A percentile compares a stretch with the other conserved stretches of the same genome.
phyloP scores from a whole-genome alignment of 176 grass and related monocot species.

The Cenchrus purpureus region DNA sequence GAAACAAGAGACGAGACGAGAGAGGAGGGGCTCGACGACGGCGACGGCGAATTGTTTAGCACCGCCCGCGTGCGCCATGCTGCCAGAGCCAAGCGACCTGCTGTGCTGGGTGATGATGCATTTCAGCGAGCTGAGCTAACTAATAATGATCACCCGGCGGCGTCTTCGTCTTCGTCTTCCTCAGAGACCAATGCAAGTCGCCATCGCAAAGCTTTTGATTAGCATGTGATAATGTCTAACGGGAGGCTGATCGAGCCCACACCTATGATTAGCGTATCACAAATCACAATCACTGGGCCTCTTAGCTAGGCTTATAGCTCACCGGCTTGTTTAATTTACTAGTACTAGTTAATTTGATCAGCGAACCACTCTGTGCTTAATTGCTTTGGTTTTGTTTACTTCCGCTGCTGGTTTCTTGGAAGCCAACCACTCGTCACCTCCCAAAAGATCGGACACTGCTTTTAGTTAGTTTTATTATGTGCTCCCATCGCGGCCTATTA shows the following conservation, averaged over 20 bases:
- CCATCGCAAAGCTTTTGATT: slow-evolving; percentile 43
- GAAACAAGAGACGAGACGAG: not conserved
- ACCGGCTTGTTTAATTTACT: not conserved
- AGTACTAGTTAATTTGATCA: not conserved
- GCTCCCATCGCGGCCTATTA: no score
- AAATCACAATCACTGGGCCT: not conserved
- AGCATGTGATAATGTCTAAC: slow-evolving; percentile 39
- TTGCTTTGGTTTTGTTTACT: not conserved
- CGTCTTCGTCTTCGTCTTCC: no score
- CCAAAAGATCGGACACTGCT: slow-evolving; percentile 19
- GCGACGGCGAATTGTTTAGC: slow-evolving; percentile 11
- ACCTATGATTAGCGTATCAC: slow-evolving; percentile 13
- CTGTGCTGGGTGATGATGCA: no score
- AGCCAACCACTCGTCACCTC: slow-evolving; percentile 37
- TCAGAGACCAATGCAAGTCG: slow-evolving; percentile 2
- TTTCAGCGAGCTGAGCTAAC: no score
- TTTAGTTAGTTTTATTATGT: not conserved
- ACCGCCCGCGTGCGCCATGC: slow-evolving; percentile 3
- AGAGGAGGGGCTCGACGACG: not conserved
- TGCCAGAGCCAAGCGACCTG: no score
- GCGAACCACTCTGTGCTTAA: slow-evolving; percentile 4
- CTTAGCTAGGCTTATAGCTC: not conserved
- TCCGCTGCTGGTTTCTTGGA: slow-evolving; percentile 37
- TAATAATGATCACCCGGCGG: not conserved
- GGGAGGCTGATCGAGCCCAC: not conserved